Evolutionary conservation across 495 filamentous ascomycete genomes (phyloP).

Genomic region (Penicillium desertorum): DNA sequence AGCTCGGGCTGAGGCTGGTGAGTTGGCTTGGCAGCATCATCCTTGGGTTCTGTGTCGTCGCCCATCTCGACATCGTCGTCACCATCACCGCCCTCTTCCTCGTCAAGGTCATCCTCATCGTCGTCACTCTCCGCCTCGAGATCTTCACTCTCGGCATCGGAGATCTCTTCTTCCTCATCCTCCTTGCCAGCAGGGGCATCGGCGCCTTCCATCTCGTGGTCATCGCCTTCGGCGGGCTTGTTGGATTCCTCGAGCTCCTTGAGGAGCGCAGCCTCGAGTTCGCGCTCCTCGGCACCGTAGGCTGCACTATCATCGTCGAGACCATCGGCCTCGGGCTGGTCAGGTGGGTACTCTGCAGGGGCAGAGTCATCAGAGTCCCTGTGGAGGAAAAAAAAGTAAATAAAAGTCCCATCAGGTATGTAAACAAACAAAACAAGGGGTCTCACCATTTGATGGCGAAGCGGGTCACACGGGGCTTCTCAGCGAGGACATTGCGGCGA

Average conservation of each 20-base stretch:
- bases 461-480: conserved; percentile 94
- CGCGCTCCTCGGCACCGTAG: conserved; percentile 77
- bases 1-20: conserved; percentile 48
- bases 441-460: conserved; percentile 98
- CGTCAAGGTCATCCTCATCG: conserved; percentile 82
- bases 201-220: conserved; percentile 80
- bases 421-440: neutral
- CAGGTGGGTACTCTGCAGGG: conserved; percentile 91
- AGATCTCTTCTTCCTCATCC: conserved; percentile 69
- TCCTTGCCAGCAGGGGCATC: conserved; percentile 59
- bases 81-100: conserved; percentile 64
- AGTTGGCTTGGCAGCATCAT: conserved; percentile 37
- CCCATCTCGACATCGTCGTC: conserved; percentile 86
- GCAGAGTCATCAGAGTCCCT: conserved; percentile 97
- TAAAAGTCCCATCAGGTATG: conserved; percentile 5
- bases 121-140: conserved; percentile 91
- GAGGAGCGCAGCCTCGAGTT: conserved; percentile 53
- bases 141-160: conserved; percentile 90
- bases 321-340: conserved; percentile 91
- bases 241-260: conserved; percentile 61
- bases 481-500: conserved; percentile 84
- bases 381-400: conserved; percentile 1
- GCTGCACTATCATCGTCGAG: conserved; percentile 77
- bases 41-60: conserved; percentile 56
- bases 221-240: conserved; percentile 55